Evolutionary conservation across 2,329 filamentous ascomycete species (phyloP).

Genomic region (Aphanoascus verrucosus): DNA sequence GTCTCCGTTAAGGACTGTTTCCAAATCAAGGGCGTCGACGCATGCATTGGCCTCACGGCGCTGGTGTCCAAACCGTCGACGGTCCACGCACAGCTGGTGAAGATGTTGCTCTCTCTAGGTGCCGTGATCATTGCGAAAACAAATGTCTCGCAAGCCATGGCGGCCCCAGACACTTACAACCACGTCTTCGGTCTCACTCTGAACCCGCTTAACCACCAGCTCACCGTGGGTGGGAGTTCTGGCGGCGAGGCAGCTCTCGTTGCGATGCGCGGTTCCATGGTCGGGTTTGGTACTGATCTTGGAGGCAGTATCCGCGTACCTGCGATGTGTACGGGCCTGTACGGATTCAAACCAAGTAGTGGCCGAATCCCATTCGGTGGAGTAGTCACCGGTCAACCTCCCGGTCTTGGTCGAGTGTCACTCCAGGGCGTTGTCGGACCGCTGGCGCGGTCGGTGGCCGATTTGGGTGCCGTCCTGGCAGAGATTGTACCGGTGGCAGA

Average conservation of each 20-base stretch:
- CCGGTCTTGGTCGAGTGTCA: too few species aligned
- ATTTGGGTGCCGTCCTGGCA: constrained; percentile 39
- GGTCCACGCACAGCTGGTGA: constrained; percentile 40
- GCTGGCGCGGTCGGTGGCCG: constrained; percentile 30
- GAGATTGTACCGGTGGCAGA: constrained; percentile 42
- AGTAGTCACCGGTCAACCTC: too few species aligned
- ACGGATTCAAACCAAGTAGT: constrained; percentile 41
- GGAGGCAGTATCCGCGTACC: constrained; percentile 50
- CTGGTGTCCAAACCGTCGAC: constrained; percentile 4
- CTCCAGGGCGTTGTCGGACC: constrained; percentile 40
- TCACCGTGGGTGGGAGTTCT: constrained; percentile 47
- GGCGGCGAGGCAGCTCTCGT: constrained; percentile 50
- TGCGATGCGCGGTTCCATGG: constrained; percentile 42
- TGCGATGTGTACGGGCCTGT: constrained; percentile 48
- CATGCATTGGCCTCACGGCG: constrained; percentile 4
- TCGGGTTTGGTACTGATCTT: constrained; percentile 44
- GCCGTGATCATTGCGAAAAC: constrained; percentile 48
- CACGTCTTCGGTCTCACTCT: constrained; percentile 49
- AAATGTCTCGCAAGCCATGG: constrained; percentile 28
- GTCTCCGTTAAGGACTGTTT: constrained; percentile 45
- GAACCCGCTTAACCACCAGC: constrained; percentile 47
- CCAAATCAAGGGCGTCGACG: constrained; percentile 37
- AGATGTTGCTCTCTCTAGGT: constrained; percentile 42
- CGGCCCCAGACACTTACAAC: constrained; percentile 48
- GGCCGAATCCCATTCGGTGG: too few species aligned